phyloP scores from a whole-genome alignment of 2,329 filamentous ascomycete genomes.

The Phyllosticta ampelicida region DNA sequence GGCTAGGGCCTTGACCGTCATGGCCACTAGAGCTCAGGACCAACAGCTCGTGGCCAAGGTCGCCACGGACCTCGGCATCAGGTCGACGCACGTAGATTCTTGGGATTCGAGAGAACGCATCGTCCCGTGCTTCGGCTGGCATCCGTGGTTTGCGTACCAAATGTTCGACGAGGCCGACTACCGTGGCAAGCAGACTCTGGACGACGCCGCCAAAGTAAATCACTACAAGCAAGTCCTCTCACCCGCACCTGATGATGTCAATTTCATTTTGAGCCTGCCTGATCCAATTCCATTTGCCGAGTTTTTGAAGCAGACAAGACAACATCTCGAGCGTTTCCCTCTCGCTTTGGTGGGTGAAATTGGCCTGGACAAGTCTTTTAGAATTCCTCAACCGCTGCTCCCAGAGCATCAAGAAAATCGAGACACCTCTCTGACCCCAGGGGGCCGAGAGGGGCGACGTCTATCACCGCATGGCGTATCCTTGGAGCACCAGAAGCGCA shows the following conservation, averaged over 20 bases:
- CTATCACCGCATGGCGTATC: conserved; percentile 58
- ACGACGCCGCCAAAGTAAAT: conserved; percentile 34
- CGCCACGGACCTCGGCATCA: conserved; percentile 45
- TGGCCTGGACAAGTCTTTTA: conserved; percentile 66
- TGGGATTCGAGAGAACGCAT: conserved; percentile 33
- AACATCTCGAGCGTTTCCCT: conserved; percentile 47
- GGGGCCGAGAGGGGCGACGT: conserved; percentile 57
- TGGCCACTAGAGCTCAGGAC: conserved; percentile 67
- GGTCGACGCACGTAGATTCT: conserved; percentile 15
- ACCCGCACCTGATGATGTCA: conserved; percentile 41
- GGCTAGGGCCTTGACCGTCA: conserved; percentile 55
- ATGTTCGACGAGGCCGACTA: conserved; percentile 50
- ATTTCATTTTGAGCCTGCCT: conserved; percentile 45
- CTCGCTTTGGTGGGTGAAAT: conserved; percentile 65
- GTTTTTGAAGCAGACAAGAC: conserved; percentile 47
- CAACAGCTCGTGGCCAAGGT: conserved; percentile 59
- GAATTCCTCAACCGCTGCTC: conserved; percentile 53
- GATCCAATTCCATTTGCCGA: conserved; percentile 48
- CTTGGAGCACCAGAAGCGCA: conserved; percentile 55
- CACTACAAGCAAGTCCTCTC: conserved; percentile 60
- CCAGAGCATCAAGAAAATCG: conserved; percentile 29
- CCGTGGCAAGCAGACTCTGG: conserved; percentile 22
- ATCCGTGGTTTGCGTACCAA: conserved; percentile 76
- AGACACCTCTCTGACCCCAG: conserved; percentile 49
- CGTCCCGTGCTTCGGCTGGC: conserved; percentile 73